These are phyloP conservation scores for Aspergillus ruber DNA, from an alignment of 2,329 filamentous ascomycete species.

Conservation along the genomic window DNA sequence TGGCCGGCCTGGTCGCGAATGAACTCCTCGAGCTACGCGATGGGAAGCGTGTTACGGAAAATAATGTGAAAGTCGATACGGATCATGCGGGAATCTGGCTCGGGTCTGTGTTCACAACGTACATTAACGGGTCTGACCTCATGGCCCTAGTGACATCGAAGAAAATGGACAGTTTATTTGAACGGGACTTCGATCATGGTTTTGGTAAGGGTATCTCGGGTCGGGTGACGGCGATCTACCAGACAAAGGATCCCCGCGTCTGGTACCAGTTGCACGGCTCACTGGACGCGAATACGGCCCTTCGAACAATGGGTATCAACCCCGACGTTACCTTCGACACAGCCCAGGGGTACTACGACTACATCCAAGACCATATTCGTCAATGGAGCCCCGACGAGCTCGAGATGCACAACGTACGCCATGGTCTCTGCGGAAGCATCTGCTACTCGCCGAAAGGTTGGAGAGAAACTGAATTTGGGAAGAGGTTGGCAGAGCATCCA, in stretches of 20 bases:
- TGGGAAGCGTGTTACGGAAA: constrained; percentile 5
- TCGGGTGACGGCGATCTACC: constrained; percentile 43
- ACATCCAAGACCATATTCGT: constrained; percentile 23
- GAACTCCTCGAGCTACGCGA: constrained; percentile 30
- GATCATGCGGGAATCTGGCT: constrained; percentile 44
- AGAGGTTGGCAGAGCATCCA: constrained; percentile 36
- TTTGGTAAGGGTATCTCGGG: constrained; percentile 30
- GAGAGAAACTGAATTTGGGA: constrained; percentile 40
- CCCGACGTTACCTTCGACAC: constrained; percentile 12
- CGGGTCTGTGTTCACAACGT: constrained; percentile 33
- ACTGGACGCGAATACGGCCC: constrained; percentile 38
- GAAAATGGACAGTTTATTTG: constrained; percentile 21
- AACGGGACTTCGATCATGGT: constrained; percentile 36
- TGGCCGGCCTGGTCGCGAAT: constrained; percentile 39
- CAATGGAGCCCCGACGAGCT: constrained; percentile 37
- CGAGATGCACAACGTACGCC: constrained; percentile 35
- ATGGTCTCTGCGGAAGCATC: constrained; percentile 41
- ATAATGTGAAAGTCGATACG: constrained; percentile 39
- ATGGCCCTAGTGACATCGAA: constrained; percentile 21
- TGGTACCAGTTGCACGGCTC: constrained; percentile 51
- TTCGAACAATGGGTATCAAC: constrained; percentile 44
- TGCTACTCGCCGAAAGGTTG: constrained; percentile 42
- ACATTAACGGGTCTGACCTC: constrained; percentile 33
- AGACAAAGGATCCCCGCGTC: constrained; percentile 39
- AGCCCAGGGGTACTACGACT: constrained; percentile 13